phyloP scores from a whole-genome alignment of 1,284 basidiomycete genomes.

The Cutaneotrichosporon cutaneum region DNA sequence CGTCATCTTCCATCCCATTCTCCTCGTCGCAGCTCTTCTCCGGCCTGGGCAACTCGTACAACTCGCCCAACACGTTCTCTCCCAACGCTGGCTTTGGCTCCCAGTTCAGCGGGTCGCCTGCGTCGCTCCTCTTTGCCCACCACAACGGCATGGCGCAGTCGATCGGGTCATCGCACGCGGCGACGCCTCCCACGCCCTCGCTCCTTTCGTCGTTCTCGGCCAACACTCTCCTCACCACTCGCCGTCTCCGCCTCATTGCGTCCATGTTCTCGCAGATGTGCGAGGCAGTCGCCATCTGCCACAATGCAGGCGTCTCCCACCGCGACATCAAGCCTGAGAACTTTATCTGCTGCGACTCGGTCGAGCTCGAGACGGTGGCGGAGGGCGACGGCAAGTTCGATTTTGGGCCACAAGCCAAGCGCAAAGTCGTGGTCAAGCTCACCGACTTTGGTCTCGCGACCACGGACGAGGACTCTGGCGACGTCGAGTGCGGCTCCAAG shows the following conservation, averaged over 20 bases:
- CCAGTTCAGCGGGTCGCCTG: constrained; percentile 36
- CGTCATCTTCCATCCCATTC: constrained; percentile 52
- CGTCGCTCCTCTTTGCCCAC: constrained; percentile 46
- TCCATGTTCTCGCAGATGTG: constrained; percentile 99
- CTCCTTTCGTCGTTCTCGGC: constrained; percentile 85
- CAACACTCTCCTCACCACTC: constrained; percentile 75
- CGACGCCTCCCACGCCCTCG: constrained; percentile 90
- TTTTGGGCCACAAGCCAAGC: constrained; percentile 51
- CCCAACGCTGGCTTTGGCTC: constrained; percentile 18
- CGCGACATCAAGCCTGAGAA: constrained; percentile 99
- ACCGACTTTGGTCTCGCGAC: constrained; percentile 97
- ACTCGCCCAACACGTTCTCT: constrained; percentile 40
- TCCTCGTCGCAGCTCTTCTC: constrained; percentile 48
- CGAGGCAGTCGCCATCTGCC: constrained; percentile 93
- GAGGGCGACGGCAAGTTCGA: constrained; percentile 44
- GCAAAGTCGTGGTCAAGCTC: constrained; percentile 80
- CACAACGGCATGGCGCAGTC: constrained; percentile 35
- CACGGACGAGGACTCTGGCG: constrained; percentile 78
- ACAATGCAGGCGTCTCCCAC: constrained; percentile 86
- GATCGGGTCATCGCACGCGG: constrained; percentile 29
- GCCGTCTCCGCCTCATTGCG: constrained; percentile 84
- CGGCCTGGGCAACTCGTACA: constrained; percentile 37
- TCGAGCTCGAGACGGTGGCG: constrained; percentile 61
- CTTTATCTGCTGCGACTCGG: constrained; percentile 76
- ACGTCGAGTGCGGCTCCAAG: constrained; percentile 98